These are phyloP conservation scores for Venturia oleaginea DNA, from an alignment of 2,329 filamentous ascomycete species.

Conservation along the genomic window DNA sequence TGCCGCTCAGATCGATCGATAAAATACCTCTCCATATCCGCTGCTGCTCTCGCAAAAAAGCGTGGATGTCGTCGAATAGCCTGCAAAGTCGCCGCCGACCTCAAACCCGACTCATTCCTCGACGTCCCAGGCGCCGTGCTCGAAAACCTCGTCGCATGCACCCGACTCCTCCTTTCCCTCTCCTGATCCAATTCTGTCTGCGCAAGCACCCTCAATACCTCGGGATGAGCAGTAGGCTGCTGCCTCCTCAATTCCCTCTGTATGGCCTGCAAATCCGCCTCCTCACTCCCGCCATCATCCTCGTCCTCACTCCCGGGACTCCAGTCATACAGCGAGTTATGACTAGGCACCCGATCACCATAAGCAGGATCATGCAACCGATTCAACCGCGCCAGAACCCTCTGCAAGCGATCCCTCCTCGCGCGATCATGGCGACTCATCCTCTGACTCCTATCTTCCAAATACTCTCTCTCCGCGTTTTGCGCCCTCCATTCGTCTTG, in stretches of 20 bases:
- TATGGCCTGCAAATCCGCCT: constrained; percentile 30
- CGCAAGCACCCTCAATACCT: constrained; percentile 29
- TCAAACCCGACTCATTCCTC: constrained; percentile 24
- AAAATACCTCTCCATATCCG: constrained; percentile 32
- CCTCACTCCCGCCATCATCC: neutral
- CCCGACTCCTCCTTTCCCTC: constrained; percentile 22
- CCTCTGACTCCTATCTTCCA: constrained; percentile 8
- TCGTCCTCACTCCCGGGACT: constrained; percentile 23
- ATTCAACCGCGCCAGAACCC: constrained; percentile 36
- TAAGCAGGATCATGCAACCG: constrained; percentile 39
- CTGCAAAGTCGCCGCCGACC: constrained; percentile 33
- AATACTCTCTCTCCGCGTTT: constrained; percentile 17
- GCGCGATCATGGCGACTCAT: constrained; percentile 28
- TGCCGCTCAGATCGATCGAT: constrained; percentile 29
- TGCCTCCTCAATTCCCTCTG: constrained; percentile 32
- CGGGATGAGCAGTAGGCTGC: constrained; percentile 29
- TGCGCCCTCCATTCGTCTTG: constrained; percentile 26
- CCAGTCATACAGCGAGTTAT: constrained; percentile 52
- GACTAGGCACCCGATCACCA: constrained; percentile 43
- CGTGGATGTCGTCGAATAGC: constrained; percentile 31
- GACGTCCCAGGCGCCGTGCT: constrained; percentile 16
- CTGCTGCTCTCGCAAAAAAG: constrained; percentile 29
- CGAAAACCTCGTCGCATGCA: constrained; percentile 20
- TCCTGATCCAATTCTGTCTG: constrained; percentile 27
- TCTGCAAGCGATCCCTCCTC: constrained; percentile 32